Evolutionary conservation across 2,329 filamentous ascomycete genomes (phyloP), one percentile per base, ranked within the genome.

Genomic region (Pseudogymnoascus sp.): DNA sequence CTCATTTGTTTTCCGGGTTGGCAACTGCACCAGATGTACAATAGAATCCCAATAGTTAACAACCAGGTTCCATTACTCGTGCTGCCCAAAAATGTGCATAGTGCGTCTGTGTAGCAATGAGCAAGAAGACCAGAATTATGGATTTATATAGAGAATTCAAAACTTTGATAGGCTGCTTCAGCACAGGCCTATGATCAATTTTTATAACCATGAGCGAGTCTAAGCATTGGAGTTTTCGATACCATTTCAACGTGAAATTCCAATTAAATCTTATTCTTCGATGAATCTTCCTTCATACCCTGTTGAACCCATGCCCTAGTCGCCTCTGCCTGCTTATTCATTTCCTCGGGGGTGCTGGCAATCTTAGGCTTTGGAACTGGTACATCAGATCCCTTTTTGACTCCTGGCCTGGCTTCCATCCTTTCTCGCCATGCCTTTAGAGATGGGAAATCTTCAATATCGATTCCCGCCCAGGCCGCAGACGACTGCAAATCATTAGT

Each of bases 371-470:
- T 85, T 40, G 76, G 82, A 10, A 82, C 79, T 2, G 90, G 90
- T 11, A 93, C 85, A 76, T 93, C 81, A 62, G 86, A 80, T 19
- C 90, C 92, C 75, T 88, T 90, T 76, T 93, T 85, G 16, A 93
- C 83, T 1, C 81, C 91, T 0, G 88, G 86, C 1, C 91, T 83
- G 67, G 83, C 80, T 14, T 86, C 78, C 76, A 96, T 82, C 65
- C 80, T 82, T 68, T 89, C 83, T 66, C 93, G 81, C 92, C 92
- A 96, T 38, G 85, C 85, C 71, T 91, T 85, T 66, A 96, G 73
- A 59, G 83, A 74, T 2, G 91, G 90, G 75, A 93, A 96, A 65
- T 92, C 86, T 1, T 86, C 78, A 62, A 93, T 84, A 60, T 91
- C 84, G 46, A 91, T 72, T 14, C 87, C 87, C 0, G 84, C 79